A percentile compares a stretch with the other conserved stretches of the same genome.
These are phyloP conservation scores for Suhomyces tanzawaensis DNA, from an alignment of 805 yeast species.

Conservation along the genomic window DNA sequence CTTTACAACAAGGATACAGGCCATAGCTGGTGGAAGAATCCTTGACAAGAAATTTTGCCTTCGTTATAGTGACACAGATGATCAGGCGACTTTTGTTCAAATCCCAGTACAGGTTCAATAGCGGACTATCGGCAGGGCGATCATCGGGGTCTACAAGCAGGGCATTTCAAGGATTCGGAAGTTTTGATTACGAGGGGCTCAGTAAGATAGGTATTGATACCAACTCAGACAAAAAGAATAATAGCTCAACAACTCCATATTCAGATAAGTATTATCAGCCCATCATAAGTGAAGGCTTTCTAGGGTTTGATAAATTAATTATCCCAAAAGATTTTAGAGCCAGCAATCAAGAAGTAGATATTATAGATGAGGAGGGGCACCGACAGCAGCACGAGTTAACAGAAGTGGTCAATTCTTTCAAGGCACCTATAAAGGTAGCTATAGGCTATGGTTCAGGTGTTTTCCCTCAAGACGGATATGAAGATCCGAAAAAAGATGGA, in stretches of 20 bases:
- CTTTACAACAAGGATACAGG: background rate
- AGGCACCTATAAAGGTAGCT: slow-evolving; percentile 72
- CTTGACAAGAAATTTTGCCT: background rate
- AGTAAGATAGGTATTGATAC: slow-evolving; percentile 1
- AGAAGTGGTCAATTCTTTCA: slow-evolving; percentile 53
- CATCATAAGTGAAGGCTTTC: slow-evolving; percentile 23
- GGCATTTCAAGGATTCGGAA: slow-evolving; percentile 1
- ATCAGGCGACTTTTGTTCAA: slow-evolving; percentile 9
- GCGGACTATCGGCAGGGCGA: background rate
- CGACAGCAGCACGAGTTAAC: slow-evolving; percentile 38
- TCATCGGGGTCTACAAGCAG: background rate
- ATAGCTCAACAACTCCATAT: slow-evolving; percentile 16
- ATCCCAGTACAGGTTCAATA: slow-evolving; percentile 8
- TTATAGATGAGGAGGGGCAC: slow-evolving; percentile 5
- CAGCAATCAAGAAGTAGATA: slow-evolving; percentile 13
- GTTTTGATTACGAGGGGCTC: slow-evolving; percentile 1
- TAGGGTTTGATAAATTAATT: slow-evolving; percentile 21
- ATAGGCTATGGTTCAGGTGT: slow-evolving; percentile 97
- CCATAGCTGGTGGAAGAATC: background rate
- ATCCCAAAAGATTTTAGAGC: slow-evolving; percentile 15
- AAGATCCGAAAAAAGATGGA: slow-evolving; percentile 17
- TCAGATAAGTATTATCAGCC: slow-evolving; percentile 27
- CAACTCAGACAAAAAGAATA: background rate
- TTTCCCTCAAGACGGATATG: slow-evolving; percentile 59
- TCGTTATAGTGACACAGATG: no score